Conservation (phyloP, 2,329 filamentous ascomycete genomes). For the Calonectria pseudoreteaudii region DNA sequence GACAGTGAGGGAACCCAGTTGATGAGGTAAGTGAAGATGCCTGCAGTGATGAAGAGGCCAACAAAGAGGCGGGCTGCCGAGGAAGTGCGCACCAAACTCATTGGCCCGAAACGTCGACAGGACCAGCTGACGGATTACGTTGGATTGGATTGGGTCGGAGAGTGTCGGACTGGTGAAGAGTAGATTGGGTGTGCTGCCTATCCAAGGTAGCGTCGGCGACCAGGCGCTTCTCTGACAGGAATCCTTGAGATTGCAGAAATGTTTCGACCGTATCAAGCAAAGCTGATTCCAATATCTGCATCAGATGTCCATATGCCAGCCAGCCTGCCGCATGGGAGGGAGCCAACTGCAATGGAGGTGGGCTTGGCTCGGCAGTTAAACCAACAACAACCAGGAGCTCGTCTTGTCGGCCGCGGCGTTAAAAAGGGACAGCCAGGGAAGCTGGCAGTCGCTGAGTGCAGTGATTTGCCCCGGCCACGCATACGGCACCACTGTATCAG, state of each 20-base stretch:
- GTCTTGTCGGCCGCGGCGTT: background rate
- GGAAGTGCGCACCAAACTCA: slow-evolving; percentile 35
- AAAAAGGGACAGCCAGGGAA: background rate
- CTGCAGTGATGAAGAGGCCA: slow-evolving; percentile 35
- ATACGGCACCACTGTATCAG: slow-evolving; percentile 18
- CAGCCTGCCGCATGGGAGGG: background rate
- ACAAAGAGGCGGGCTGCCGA: slow-evolving; percentile 33
- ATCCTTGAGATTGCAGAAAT: background rate
- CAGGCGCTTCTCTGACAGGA: too few species aligned
- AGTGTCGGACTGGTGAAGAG: background rate
- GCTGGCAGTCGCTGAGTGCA: background rate
- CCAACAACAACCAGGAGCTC: background rate
- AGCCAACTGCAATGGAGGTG: background rate
- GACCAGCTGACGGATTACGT: background rate
- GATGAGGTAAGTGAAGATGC: slow-evolving; percentile 35
- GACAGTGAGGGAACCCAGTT: slow-evolving; percentile 24
- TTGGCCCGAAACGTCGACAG: background rate
- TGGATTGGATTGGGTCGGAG: background rate
- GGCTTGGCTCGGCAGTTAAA: slow-evolving; percentile 3
- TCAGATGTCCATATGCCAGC: background rate
- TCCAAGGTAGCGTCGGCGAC: background rate
- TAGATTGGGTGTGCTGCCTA: background rate
- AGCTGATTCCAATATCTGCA: background rate
- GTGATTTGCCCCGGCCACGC: background rate
- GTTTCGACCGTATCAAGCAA: background rate